These are phyloP conservation scores for Pontederia crassipes DNA, from an alignment of 176 grass and related monocot genomes.

Conservation along the genomic window DNA sequence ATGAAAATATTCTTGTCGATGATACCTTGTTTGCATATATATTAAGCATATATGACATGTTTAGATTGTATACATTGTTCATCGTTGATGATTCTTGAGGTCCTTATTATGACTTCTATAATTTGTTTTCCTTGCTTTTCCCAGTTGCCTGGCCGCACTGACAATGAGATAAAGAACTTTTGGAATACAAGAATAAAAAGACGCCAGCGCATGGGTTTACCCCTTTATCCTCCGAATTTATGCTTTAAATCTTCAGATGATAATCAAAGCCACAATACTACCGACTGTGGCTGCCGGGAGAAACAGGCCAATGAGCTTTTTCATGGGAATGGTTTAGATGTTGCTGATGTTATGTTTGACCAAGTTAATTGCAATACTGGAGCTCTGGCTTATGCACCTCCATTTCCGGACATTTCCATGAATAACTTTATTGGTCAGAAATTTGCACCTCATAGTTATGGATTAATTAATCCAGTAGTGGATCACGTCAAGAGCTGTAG, in stretches of 20 bases:
- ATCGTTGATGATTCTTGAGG: not conserved
- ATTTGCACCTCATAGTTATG: constrained; percentile 2
- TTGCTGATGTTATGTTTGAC: constrained; percentile 22
- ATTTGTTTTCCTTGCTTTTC: not conserved
- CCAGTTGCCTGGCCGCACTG: constrained; percentile 64
- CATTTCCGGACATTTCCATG: not conserved
- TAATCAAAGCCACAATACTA: constrained; percentile 18
- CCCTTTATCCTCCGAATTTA: constrained; percentile 40
- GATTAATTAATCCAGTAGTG: constrained; percentile 1
- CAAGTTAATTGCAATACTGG: constrained; percentile 15
- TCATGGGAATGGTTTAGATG: constrained; percentile 4
- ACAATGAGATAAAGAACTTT: constrained; percentile 79
- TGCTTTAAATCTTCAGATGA: constrained; percentile 23
- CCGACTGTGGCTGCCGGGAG: constrained; percentile 9
- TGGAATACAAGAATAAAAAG: constrained; percentile 72
- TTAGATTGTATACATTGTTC: not conserved
- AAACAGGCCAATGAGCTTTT: constrained; percentile 22
- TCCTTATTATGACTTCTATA: not conserved
- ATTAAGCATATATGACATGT: too few species aligned
- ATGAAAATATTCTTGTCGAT: too few species aligned
- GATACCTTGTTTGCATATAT: too few species aligned
- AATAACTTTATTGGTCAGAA: not conserved
- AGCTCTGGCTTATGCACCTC: not conserved
- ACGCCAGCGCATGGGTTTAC: constrained; percentile 26
- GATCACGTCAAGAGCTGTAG: constrained; percentile 3